Percentiles rank a stretch among this genome's conserved stretches.
Evolutionary conservation across 495 filamentous ascomycete species (phyloP).

Genomic region (Apodospora peruviana): DNA sequence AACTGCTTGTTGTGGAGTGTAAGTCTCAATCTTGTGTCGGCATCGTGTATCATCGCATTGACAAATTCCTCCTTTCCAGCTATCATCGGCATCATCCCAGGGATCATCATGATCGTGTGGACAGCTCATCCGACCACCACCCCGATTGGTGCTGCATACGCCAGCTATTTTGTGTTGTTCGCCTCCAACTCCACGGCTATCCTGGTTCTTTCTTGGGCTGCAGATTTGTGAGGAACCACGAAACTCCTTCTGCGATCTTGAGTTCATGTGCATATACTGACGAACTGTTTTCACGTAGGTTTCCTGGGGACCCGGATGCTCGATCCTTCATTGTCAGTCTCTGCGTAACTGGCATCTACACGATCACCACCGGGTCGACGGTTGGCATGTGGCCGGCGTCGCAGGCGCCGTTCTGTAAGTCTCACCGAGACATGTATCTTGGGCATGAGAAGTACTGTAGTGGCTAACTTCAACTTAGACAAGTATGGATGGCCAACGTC

Average conservation of each 20-base stretch:
- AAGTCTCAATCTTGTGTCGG: neutral
- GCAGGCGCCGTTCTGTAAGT: conserved; percentile 35
- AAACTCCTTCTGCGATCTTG: neutral
- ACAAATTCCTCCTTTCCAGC: conserved; percentile 10
- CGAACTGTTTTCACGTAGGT: neutral
- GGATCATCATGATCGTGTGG: conserved; percentile 35
- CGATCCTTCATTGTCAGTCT: conserved; percentile 33
- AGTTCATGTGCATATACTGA: neutral
- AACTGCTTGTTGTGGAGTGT: conserved; percentile 31
- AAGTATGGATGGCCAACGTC: conserved; percentile 33
- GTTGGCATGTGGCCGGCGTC: conserved; percentile 36
- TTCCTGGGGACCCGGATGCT: conserved; percentile 34
- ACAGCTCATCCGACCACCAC: conserved; percentile 26
- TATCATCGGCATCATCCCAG: conserved; percentile 29
- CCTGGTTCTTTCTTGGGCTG: conserved; percentile 35
- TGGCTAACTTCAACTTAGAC: conserved; percentile 11
- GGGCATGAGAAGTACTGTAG: neutral
- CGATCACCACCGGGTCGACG: conserved; percentile 32
- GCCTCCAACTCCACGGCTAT: conserved; percentile 30
- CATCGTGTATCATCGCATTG: neutral
- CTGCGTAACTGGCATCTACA: conserved; percentile 33
- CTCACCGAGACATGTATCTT: neutral
- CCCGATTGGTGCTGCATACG: conserved; percentile 28
- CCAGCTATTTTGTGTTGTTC: conserved; percentile 35
- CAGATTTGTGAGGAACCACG: conserved; percentile 21